These are phyloP conservation scores for Turritis glabra DNA, from an alignment of 345 rosid species.

Conservation along the genomic window DNA sequence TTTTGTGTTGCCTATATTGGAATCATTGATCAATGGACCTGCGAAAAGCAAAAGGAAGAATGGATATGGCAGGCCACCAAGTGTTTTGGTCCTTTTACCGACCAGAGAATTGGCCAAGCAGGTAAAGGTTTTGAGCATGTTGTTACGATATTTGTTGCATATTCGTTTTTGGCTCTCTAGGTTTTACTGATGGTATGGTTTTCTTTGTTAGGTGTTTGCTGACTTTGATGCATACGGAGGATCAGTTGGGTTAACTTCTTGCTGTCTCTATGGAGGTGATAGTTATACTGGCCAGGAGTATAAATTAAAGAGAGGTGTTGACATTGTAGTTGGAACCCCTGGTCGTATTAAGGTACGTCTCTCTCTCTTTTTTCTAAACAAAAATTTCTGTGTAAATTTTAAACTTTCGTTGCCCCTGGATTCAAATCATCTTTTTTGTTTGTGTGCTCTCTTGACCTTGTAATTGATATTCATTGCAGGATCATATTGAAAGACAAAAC, in stretches of 20 bases:
- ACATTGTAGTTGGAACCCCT: constrained; percentile 91
- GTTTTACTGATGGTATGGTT: neutral
- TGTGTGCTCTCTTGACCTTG: constrained; percentile 9
- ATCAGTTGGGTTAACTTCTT: constrained; percentile 65
- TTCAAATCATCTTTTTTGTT: neutral
- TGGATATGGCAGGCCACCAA: constrained; percentile 83
- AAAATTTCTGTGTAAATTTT: neutral
- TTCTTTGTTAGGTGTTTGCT: constrained; percentile 52
- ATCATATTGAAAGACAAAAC: constrained; percentile 77
- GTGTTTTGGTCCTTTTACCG: constrained; percentile 89
- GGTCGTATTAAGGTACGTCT: constrained; percentile 83
- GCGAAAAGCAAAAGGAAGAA: constrained; percentile 59
- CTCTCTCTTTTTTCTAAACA: neutral
- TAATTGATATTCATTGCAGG: constrained; percentile 44
- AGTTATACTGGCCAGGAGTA: constrained; percentile 61
- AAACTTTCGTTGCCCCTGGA: neutral
- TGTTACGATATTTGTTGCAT: neutral
- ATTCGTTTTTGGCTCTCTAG: neutral
- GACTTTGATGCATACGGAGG: constrained; percentile 92
- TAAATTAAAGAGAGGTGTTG: constrained; percentile 79
- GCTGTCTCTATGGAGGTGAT: constrained; percentile 95
- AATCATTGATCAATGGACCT: constrained; percentile 75
- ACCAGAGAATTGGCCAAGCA: constrained; percentile 95
- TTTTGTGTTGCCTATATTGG: constrained; percentile 93
- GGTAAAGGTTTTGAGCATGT: constrained; percentile 41